phyloP scores from a whole-genome alignment of 176 grass and related monocot species.

The Aechmea fasciata region DNA sequence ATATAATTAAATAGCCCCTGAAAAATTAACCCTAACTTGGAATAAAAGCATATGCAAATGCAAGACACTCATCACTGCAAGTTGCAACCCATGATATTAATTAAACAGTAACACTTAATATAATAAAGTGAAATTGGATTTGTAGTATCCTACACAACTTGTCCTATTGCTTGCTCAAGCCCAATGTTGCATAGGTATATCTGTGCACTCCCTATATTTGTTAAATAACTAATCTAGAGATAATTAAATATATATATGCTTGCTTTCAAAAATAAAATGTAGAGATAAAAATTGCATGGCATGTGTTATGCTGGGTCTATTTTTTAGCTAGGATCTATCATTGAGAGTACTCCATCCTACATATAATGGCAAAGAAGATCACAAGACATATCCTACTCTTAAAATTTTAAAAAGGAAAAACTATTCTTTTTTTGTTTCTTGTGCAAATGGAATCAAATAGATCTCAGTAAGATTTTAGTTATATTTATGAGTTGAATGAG shows the following conservation, averaged over 20 bases:
- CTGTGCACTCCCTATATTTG: not conserved
- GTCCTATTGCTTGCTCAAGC: not conserved
- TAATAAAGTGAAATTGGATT: not conserved
- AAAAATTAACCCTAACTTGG: not conserved
- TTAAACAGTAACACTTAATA: constrained; percentile 2
- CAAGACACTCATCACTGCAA: constrained; percentile 1
- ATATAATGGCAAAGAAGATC: too few species aligned
- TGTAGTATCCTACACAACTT: not conserved
- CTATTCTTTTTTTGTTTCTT: not conserved
- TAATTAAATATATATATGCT: too few species aligned
- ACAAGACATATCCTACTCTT: not conserved
- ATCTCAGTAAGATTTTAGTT: not conserved
- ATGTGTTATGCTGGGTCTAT: too few species aligned
- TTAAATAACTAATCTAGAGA: not conserved
- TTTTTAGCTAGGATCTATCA: too few species aligned
- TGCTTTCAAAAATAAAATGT: too few species aligned
- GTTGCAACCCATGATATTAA: not conserved
- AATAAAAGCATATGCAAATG: constrained; percentile 10
- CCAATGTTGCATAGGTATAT: not conserved
- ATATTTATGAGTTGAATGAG: not conserved
- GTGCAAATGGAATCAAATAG: not conserved
- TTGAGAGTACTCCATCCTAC: too few species aligned
- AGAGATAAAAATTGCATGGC: too few species aligned
- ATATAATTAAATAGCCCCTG: not conserved
- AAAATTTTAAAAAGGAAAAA: not conserved